Conservation (phyloP, 2,329 filamentous ascomycete species). For the Thielaviopsis ethacetica region DNA sequence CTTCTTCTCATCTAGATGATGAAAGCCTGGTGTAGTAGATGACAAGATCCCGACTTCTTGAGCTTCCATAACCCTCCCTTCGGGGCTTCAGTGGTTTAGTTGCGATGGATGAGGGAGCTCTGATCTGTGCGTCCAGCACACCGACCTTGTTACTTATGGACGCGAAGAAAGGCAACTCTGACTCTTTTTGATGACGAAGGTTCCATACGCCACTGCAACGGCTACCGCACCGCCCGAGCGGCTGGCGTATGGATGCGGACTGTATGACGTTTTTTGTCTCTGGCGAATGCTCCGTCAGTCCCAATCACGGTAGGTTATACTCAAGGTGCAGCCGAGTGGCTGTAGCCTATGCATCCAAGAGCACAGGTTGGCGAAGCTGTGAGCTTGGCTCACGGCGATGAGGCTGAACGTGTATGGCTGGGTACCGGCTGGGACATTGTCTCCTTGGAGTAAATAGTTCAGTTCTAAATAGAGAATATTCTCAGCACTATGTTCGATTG, state of each 20-base stretch:
- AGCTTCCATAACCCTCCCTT: conserved; percentile 67
- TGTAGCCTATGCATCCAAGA: background rate
- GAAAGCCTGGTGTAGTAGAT: conserved; percentile 97
- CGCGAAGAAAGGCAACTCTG: conserved; percentile 97
- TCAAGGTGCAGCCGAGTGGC: background rate
- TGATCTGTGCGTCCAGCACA: conserved; percentile 99
- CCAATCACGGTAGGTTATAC: background rate
- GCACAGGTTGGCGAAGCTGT: background rate
- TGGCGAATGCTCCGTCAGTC: conserved; percentile 14
- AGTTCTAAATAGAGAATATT: too few relatives aligned
- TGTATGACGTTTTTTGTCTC: background rate
- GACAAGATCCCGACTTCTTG: conserved; percentile 54
- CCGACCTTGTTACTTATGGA: conserved; percentile 94
- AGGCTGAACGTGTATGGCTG: background rate
- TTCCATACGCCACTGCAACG: background rate
- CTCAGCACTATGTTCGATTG: too few relatives aligned
- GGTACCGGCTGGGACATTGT: too few relatives aligned
- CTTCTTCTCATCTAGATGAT: conserved; percentile 56
- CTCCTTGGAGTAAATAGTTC: too few relatives aligned
- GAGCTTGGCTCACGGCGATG: background rate
- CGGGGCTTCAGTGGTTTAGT: conserved; percentile 77
- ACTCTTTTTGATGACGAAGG: conserved; percentile 32
- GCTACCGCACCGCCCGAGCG: background rate
- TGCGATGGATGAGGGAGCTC: conserved; percentile 48
- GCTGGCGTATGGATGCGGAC: background rate